Base-by-base conservation (phyloP, 2,329 filamentous ascomycete genomes). In the Epichloe scottii region DNA sequence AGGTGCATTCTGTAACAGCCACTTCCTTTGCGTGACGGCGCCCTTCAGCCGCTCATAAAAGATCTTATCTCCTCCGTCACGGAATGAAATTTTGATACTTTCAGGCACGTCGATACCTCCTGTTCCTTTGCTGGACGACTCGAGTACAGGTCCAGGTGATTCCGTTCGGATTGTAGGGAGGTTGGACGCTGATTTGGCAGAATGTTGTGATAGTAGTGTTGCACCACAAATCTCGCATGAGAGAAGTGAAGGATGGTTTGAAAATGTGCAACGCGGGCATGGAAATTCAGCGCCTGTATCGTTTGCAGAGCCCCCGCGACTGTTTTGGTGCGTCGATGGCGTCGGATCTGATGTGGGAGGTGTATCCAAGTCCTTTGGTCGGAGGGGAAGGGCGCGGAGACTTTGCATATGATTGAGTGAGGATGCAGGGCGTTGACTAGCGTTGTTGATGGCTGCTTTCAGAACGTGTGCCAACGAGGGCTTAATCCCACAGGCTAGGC, bases 151-250 rank as follows among this genome's bases (percentile, higher is more conserved):
- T 0, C 87, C 89, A 0, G 90, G 90, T 1, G 90, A 95, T 53
- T 89, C 86, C 2, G 78, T 74, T 41, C 88, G 76, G 1, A 52
- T 21, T 59, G 64, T 19, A 71, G 71, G 33, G 67, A 53, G 70
- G 46, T 42, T 66, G 60, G 59, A 71, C 55, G 57, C 54, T 17
- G 57, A 35, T 11, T 58, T 49, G 60, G 66, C 44, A 68, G 66
- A 30, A 71, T 59, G 49, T 71, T 73, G 75, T 14, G 80, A 79
- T 47, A 81, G 69, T 3, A 96, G 71, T 7, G 88, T 78, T 0
- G 84, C 87, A 12, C 88, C 88, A 61, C 93, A 98, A 49, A 98
- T 89, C 67, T 98, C 93, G 62, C 93, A 98, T 5, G 83, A 80
- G 12, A 82, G 69, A 12, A 98, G 70, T 3, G 88, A 95, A 1